Percentiles rank a stretch among this genome's conserved stretches.
Evolutionary conservation across 1,284 basidiomycete species (phyloP).

Genomic region (Puccinia hordei): DNA sequence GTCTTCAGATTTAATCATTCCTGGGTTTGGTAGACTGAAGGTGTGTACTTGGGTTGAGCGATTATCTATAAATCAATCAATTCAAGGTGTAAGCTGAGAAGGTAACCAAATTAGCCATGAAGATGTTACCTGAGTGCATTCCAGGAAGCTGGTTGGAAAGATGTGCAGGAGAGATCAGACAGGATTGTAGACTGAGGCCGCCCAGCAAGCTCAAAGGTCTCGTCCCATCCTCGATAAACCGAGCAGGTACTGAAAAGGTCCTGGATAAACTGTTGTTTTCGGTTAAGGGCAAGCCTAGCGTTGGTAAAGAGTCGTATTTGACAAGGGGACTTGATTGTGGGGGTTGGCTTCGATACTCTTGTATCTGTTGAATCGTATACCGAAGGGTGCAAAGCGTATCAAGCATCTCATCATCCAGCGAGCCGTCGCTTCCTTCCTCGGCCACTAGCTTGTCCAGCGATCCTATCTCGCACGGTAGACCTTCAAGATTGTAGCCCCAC

Average conservation of each 20-base stretch:
- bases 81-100: background rate
- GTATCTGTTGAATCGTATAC: background rate
- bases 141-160: background rate
- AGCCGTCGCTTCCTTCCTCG: conserved; percentile 6
- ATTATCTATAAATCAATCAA: background rate
- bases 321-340: background rate
- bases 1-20: background rate
- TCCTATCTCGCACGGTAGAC: background rate
- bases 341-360: background rate
- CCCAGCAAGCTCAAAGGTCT: background rate
- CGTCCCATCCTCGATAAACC: background rate
- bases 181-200: background rate
- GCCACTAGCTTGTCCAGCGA: background rate
- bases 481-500: background rate
- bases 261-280: background rate
- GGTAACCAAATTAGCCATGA: background rate
- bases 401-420: conserved; percentile 13
- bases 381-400: conserved; percentile 8
- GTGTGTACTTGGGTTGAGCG: background rate
- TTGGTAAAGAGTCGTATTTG: background rate
- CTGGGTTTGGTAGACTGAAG: background rate
- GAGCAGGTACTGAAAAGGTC: background rate
- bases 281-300: background rate
- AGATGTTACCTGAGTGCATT: background rate
- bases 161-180: background rate